A percentile compares a stretch with the other conserved stretches of the same genome.
phyloP scores from a whole-genome alignment of 495 filamentous ascomycete genomes.

The Podospora australis region DNA sequence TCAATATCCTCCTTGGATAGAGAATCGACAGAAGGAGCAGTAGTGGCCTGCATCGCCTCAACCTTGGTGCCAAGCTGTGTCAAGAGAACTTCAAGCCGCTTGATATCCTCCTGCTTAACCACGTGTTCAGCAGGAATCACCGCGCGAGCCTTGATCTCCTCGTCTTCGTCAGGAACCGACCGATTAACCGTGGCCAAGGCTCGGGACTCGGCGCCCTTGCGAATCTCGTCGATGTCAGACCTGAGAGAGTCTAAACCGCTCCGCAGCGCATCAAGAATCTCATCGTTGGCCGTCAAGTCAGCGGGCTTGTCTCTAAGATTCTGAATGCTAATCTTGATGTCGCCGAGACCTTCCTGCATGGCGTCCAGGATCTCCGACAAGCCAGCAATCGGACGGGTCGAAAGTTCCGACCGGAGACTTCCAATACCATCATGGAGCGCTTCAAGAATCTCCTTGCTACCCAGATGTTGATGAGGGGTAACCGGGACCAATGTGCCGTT shows the following conservation, averaged over 20 bases:
- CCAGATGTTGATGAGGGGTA: conserved; percentile 34
- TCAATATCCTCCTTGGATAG: conserved; percentile 39
- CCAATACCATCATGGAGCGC: conserved; percentile 65
- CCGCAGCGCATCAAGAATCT: conserved; percentile 80
- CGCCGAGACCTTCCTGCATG: conserved; percentile 72
- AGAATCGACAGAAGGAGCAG: conserved; percentile 34
- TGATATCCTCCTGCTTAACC: conserved; percentile 63
- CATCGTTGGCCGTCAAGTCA: conserved; percentile 72
- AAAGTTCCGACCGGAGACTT: conserved; percentile 59
- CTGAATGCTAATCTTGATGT: conserved; percentile 66
- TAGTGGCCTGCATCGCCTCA: conserved; percentile 64
- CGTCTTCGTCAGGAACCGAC: conserved; percentile 7
- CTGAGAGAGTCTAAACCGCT: conserved; percentile 66
- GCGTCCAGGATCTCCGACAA: conserved; percentile 75
- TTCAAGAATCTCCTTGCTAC: conserved; percentile 56
- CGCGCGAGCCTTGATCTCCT: conserved; percentile 14
- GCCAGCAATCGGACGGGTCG: conserved; percentile 44
- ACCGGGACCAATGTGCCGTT: conserved; percentile 60
- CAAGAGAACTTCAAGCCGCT: conserved; percentile 75
- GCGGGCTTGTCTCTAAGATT: conserved; percentile 70
- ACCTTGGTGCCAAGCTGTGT: conserved; percentile 77
- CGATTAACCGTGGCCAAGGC: conserved; percentile 40
- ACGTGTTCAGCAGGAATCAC: conserved; percentile 35
- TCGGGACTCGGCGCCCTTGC: conserved; percentile 46
- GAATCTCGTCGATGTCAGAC: conserved; percentile 70